These are phyloP conservation scores for Fusarium denticulatum DNA, from an alignment of 2,329 filamentous ascomycete species.

Conservation along the genomic window DNA sequence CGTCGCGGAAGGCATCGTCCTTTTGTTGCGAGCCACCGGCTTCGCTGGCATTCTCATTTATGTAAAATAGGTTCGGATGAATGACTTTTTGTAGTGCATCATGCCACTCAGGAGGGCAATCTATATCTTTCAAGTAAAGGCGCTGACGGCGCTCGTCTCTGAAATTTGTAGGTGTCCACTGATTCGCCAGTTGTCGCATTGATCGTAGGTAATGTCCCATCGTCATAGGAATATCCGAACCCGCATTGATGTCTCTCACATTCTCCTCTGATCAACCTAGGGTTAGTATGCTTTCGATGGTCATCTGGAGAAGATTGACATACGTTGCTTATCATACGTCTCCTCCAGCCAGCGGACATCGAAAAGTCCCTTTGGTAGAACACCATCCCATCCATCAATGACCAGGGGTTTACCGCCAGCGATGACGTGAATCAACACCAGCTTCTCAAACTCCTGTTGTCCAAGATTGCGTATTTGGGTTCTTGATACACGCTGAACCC, in stretches of 20 bases:
- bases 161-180: constrained; percentile 80
- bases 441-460: constrained; percentile 82
- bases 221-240: constrained; percentile 82
- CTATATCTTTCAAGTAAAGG: constrained; percentile 96
- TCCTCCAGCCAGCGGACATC: constrained; percentile 81
- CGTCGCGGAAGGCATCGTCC: constrained; percentile 57
- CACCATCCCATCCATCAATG: constrained; percentile 85
- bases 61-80: constrained; percentile 85
- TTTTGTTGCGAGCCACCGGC: constrained; percentile 47
- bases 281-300: constrained; percentile 28
- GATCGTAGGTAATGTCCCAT: constrained; percentile 91
- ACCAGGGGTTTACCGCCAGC: constrained; percentile 87
- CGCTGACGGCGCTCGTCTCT: constrained; percentile 83
- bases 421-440: constrained; percentile 85
- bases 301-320: constrained; percentile 41
- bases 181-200: constrained; percentile 83
- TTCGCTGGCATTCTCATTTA: constrained; percentile 78
- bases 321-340: constrained; percentile 82
- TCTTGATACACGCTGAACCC: constrained; percentile 81
- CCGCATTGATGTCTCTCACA: constrained; percentile 80
- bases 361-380: constrained; percentile 81
- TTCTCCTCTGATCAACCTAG: constrained; percentile 71
- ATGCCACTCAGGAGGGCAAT: constrained; percentile 89
- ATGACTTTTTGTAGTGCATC: constrained; percentile 81
- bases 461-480: constrained; percentile 82